Conservation (phyloP, 2,329 filamentous ascomycete species). For the Sordariomycetes sp. region DNA sequence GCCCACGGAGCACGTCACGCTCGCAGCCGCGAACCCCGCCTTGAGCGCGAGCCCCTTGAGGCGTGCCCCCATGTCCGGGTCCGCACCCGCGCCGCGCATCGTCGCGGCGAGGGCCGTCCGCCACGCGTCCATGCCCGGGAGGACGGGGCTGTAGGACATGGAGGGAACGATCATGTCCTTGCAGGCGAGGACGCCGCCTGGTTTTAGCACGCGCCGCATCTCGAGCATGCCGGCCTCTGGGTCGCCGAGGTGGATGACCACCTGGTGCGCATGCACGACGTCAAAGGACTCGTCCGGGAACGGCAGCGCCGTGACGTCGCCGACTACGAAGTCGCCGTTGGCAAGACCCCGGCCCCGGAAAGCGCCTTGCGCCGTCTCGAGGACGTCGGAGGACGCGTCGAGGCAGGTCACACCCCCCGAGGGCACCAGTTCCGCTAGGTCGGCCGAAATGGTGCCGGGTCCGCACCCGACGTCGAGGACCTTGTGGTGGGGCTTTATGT, state of each 20-base stretch:
- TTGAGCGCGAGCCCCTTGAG: slow-evolving; percentile 2
- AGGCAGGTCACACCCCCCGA: slow-evolving; percentile 23
- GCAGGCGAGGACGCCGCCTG: slow-evolving; percentile 33
- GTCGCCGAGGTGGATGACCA: slow-evolving; percentile 24
- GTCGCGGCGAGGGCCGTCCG: not conserved
- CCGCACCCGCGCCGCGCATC: not conserved
- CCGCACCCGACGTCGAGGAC: slow-evolving; percentile 35
- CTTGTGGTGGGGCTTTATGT: slow-evolving; percentile 20
- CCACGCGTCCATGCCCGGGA: slow-evolving; percentile 1
- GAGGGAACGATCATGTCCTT: slow-evolving; percentile 47
- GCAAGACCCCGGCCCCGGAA: slow-evolving; percentile 9
- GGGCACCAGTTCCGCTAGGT: slow-evolving; percentile 23
- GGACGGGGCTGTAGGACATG: slow-evolving; percentile 14
- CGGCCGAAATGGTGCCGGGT: slow-evolving; percentile 32
- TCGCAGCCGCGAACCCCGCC: slow-evolving; percentile 1
- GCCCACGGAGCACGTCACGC: not conserved
- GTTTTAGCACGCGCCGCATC: slow-evolving; percentile 27
- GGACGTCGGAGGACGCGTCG: slow-evolving; percentile 18
- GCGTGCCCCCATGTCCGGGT: slow-evolving; percentile 4
- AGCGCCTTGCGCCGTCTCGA: slow-evolving; percentile 15
- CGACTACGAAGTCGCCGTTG: slow-evolving; percentile 16
- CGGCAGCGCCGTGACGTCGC: slow-evolving; percentile 21
- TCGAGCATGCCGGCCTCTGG: slow-evolving; percentile 20
- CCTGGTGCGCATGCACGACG: slow-evolving; percentile 26
- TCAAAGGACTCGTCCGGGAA: slow-evolving; percentile 26